Evolutionary conservation across 73 alveolate species (phyloP).

Genomic region (Effrenium voratum): DNA sequence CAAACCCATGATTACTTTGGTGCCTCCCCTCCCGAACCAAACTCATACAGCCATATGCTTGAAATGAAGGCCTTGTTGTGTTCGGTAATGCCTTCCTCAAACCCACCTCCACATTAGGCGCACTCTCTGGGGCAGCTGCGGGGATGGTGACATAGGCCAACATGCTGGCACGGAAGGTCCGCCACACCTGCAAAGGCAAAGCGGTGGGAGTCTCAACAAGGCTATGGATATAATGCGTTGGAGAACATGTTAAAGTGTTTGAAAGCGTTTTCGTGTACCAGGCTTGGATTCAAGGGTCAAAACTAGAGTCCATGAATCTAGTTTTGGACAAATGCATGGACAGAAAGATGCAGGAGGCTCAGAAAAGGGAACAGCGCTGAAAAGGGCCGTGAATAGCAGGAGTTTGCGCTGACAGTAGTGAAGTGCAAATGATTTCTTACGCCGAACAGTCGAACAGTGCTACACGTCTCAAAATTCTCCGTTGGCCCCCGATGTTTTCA

Average conservation of each 20-base stretch:
- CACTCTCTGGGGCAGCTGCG: neutral
- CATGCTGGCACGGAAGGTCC: constrained; percentile 56
- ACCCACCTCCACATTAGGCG: neutral
- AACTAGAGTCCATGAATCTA: too few relatives aligned
- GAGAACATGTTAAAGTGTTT: neutral
- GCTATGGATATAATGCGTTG: too few relatives aligned
- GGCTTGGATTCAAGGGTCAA: neutral
- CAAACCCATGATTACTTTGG: neutral
- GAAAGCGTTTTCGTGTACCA: neutral
- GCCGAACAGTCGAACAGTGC: too few relatives aligned
- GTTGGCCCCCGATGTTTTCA: too few relatives aligned
- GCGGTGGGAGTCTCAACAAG: neutral
- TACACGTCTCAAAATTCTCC: too few relatives aligned
- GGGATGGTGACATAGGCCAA: constrained; percentile 75
- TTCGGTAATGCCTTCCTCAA: neutral
- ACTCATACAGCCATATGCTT: neutral
- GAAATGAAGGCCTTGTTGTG: neutral
- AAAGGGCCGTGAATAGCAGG: too few relatives aligned
- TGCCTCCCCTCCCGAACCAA: neutral
- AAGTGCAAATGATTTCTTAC: too few relatives aligned
- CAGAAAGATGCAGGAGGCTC: neutral
- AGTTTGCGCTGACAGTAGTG: too few relatives aligned
- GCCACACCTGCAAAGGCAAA: constrained; percentile 36
- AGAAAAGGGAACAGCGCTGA: neutral
- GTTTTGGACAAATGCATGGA: constrained; percentile 17